Evolutionary conservation across 1,139 yeast species (phyloP).

Genomic region (Zhuliangozyma blackwelliae): DNA sequence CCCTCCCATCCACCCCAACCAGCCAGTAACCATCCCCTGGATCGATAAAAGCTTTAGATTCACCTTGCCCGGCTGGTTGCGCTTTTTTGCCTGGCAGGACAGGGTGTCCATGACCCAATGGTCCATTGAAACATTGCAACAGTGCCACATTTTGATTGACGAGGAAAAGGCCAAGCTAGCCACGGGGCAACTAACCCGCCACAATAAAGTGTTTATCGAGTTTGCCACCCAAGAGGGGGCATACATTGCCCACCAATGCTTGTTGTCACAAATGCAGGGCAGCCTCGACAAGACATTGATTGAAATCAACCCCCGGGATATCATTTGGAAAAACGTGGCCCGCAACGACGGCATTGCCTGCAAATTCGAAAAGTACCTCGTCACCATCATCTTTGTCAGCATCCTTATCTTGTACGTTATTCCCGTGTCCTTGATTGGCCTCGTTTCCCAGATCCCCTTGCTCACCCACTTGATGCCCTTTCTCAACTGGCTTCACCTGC

Average conservation of each 20-base stretch:
- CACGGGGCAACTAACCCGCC: constrained; percentile 17
- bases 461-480: constrained; percentile 53
- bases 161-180: constrained; percentile 16
- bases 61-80: constrained; percentile 27
- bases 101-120: constrained; percentile 21
- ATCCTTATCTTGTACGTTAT: constrained; percentile 59
- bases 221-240: constrained; percentile 48
- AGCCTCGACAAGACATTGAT: constrained; percentile 37
- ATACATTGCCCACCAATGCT: constrained; percentile 51
- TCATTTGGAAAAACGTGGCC: constrained; percentile 55
- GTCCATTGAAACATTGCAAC: constrained; percentile 22
- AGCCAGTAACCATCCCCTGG: constrained; percentile 17
- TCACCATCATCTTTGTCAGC: constrained; percentile 39
- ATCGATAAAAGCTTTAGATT: constrained; percentile 23
- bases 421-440: constrained; percentile 69
- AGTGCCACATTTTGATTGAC: constrained; percentile 17
- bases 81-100: constrained; percentile 21
- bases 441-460: constrained; percentile 61
- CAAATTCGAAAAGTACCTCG: constrained; percentile 34
- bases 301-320: constrained; percentile 55
- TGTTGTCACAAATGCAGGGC: constrained; percentile 41
- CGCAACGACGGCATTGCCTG: constrained; percentile 27
- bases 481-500: constrained; percentile 43
- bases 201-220: constrained; percentile 48
- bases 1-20: constrained; percentile 27